Evolutionary conservation across 192 early-diverging fungal genomes (phyloP).

Genomic region (Backusella liffmaniae): DNA sequence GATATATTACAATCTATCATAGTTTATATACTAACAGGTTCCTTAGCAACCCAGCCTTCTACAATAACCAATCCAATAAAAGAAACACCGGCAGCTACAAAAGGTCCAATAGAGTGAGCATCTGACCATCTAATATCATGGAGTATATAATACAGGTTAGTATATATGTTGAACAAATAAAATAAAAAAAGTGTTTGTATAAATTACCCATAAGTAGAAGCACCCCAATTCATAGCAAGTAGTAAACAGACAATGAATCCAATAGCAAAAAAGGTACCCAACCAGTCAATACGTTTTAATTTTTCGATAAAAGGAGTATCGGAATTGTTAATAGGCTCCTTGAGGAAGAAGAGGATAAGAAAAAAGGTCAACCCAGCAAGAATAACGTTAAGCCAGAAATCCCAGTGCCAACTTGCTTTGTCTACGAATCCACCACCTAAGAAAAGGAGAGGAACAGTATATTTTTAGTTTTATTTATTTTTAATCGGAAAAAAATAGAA

Average conservation of each 20-base stretch:
- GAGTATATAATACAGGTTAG: too few relatives aligned
- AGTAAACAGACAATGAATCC: conserved; percentile 52
- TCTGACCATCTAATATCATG: conserved; percentile 44
- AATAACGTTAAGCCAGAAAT: conserved; percentile 50
- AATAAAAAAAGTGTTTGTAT: background rate
- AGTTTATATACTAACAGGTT: conserved; percentile 45
- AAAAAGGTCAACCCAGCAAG: conserved; percentile 5
- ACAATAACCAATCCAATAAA: conserved; percentile 42
- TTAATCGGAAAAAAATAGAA: background rate
- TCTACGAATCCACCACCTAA: conserved; percentile 71
- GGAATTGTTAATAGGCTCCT: conserved; percentile 40
- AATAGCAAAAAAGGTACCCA: conserved; percentile 54
- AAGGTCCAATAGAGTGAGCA: conserved; percentile 51
- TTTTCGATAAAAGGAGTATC: conserved; percentile 44
- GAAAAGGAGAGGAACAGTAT: background rate
- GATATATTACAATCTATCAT: background rate
- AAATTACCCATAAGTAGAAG: conserved; percentile 26
- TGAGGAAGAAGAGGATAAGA: conserved; percentile 43
- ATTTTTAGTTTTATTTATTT: background rate
- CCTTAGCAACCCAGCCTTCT: conserved; percentile 55
- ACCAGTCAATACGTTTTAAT: conserved; percentile 58
- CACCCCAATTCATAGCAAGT: conserved; percentile 63
- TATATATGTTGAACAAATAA: background rate
- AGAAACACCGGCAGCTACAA: conserved; percentile 40
- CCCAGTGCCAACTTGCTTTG: conserved; percentile 67